phyloP scores from a whole-genome alignment of 768 basidiomycete species.

The Auricularia sp. region DNA sequence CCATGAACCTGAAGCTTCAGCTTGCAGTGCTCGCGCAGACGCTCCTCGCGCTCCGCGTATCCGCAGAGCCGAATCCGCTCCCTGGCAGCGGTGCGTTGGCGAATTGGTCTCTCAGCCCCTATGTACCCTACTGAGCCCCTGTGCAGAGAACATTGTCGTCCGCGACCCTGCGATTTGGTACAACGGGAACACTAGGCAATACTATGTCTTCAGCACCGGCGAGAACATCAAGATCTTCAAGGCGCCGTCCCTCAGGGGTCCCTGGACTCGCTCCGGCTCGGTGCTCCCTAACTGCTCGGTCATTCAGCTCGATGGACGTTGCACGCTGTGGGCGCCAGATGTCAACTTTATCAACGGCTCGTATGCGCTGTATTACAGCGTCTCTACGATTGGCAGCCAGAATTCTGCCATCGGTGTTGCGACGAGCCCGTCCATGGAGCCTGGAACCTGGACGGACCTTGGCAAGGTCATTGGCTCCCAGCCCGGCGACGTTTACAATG shows the following conservation, averaged over 20 bases:
- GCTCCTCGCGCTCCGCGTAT: neutral
- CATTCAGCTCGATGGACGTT: conserved; percentile 9
- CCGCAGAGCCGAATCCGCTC: neutral
- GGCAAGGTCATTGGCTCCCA: conserved; percentile 14
- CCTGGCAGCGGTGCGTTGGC: neutral
- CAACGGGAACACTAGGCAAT: neutral
- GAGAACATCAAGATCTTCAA: neutral
- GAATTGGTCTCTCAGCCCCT: neutral
- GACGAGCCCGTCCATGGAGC: conserved; percentile 15
- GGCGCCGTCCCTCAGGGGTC: neutral
- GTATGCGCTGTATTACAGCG: conserved; percentile 17
- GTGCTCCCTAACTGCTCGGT: conserved; percentile 12
- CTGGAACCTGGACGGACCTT: conserved; percentile 18
- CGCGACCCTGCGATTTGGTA: neutral
- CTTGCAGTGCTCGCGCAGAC: too few species aligned
- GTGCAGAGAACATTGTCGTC: neutral
- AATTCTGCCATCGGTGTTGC: conserved; percentile 18
- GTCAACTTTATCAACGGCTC: conserved; percentile 14
- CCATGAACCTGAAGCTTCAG: too few species aligned
- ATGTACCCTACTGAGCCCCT: neutral
- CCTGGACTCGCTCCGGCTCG: conserved; percentile 15
- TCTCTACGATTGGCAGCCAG: conserved; percentile 17
- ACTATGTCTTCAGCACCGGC: neutral
- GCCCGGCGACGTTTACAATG: conserved; percentile 13
- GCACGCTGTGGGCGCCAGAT: conserved; percentile 20